A percentile compares a stretch with the other conserved stretches of the same genome.
phyloP scores from a whole-genome alignment of 768 basidiomycete genomes.

The Russula emetica region DNA sequence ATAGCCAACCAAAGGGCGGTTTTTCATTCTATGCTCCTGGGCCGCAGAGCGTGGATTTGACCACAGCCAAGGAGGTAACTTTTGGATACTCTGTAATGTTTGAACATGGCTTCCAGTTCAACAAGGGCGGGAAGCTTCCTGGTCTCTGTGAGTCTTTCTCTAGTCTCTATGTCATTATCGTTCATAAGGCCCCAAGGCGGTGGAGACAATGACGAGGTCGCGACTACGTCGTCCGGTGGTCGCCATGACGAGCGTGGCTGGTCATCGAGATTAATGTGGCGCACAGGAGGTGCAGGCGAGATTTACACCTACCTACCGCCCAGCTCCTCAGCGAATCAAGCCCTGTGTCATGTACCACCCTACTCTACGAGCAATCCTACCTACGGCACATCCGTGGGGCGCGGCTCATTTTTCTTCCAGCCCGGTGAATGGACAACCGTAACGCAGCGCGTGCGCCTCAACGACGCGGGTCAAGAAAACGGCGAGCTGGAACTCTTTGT shows the following conservation, averaged over 20 bases:
- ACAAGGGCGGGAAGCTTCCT: slow-evolving; percentile 66
- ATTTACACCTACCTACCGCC: slow-evolving; percentile 66
- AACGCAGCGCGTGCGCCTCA: slow-evolving; percentile 63
- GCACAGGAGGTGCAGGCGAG: slow-evolving; percentile 54
- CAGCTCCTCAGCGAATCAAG: slow-evolving; percentile 44
- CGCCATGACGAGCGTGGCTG: slow-evolving; percentile 54
- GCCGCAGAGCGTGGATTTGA: slow-evolving; percentile 47
- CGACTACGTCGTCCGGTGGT: slow-evolving; percentile 61
- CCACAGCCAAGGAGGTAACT: slow-evolving; percentile 60
- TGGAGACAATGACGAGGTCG: slow-evolving; percentile 45
- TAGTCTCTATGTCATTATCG: neutral
- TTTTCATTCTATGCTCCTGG: slow-evolving; percentile 71
- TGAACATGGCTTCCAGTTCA: slow-evolving; percentile 56
- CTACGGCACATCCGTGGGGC: slow-evolving; percentile 63
- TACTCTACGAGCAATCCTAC: slow-evolving; percentile 50
- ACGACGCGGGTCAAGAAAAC: slow-evolving; percentile 63
- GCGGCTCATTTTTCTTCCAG: slow-evolving; percentile 59
- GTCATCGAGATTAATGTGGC: slow-evolving; percentile 69
- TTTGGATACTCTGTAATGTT: slow-evolving; percentile 62
- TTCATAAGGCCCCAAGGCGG: slow-evolving; percentile 41
- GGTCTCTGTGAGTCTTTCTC: slow-evolving; percentile 55
- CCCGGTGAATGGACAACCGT: slow-evolving; percentile 63
- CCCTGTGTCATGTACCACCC: slow-evolving; percentile 45
- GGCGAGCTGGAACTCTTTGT: slow-evolving; percentile 68
- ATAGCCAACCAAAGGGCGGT: slow-evolving; percentile 40